phyloP scores from a whole-genome alignment of 371 early-diverging fungal genomes.

The Catenaria anguillulae region DNA sequence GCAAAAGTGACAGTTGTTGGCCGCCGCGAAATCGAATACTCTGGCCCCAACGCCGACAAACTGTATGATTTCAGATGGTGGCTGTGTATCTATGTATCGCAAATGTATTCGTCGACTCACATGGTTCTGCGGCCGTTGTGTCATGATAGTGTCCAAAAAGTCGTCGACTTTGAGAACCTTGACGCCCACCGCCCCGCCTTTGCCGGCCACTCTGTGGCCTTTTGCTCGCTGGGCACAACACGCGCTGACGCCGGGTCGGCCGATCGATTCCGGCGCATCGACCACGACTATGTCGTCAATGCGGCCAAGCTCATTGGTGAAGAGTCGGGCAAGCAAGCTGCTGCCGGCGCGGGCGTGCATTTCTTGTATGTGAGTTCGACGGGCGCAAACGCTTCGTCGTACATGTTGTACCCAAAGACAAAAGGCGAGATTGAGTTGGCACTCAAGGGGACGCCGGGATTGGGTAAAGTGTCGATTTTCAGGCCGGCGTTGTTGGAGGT shows the following conservation, averaged over 20 bases:
- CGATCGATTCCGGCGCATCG: constrained; percentile 49
- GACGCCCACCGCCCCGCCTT: constrained; percentile 23
- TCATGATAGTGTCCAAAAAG: constrained; percentile 25
- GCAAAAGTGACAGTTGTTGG: constrained; percentile 44
- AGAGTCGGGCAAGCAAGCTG: constrained; percentile 27
- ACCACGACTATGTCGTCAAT: constrained; percentile 52
- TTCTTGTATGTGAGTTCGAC: constrained; percentile 46
- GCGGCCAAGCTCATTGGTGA: constrained; percentile 29
- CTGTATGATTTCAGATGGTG: constrained; percentile 14
- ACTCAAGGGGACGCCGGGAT: too few species aligned
- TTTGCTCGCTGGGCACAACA: constrained; percentile 53
- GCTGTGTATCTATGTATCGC: too few species aligned
- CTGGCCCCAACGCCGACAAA: constrained; percentile 33
- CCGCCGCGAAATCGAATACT: constrained; percentile 39
- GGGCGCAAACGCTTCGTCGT: constrained; percentile 39
- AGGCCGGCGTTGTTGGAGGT: constrained; percentile 41
- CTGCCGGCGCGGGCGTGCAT: constrained; percentile 28
- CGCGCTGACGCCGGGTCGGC: constrained; percentile 46
- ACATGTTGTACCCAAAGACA: constrained; percentile 46
- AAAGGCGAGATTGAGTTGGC: constrained; percentile 70
- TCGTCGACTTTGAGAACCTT: constrained; percentile 35
- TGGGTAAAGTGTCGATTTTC: constrained; percentile 45
- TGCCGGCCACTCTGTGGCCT: constrained; percentile 36
- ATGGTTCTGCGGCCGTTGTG: neutral
- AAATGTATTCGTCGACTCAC: neutral